Conservation (phyloP, 371 early-diverging fungal species). For the Chytridiales sp. region DNA sequence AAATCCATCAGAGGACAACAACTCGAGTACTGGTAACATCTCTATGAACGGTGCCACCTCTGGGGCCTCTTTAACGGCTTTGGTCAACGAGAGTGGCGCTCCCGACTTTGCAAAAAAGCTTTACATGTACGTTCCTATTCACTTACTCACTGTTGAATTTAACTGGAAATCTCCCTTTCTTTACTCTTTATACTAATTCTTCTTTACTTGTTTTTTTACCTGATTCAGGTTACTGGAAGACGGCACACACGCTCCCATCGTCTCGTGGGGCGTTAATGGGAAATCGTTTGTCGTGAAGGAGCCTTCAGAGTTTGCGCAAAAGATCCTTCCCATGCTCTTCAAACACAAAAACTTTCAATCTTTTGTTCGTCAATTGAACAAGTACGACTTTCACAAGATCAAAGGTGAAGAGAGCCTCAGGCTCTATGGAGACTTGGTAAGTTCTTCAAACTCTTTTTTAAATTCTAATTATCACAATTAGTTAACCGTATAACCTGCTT, state of each 20-base stretch:
- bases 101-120: too few species aligned
- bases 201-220: too few species aligned
- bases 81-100: too few species aligned
- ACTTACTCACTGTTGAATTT: too few species aligned
- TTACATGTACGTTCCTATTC: too few species aligned
- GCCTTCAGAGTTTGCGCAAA: slow-evolving; percentile 70
- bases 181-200: too few species aligned
- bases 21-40: too few species aligned
- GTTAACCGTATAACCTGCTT: slow-evolving; percentile 6
- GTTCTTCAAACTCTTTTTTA: background rate
- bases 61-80: too few species aligned
- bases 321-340: slow-evolving; percentile 73
- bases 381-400: slow-evolving; percentile 89
- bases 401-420: slow-evolving; percentile 56
- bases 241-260: slow-evolving; percentile 51
- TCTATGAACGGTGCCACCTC: too few species aligned
- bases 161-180: too few species aligned
- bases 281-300: slow-evolving; percentile 80
- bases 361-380: slow-evolving; percentile 90
- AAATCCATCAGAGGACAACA: too few species aligned
- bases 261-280: slow-evolving; percentile 71
- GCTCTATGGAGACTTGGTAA: slow-evolving; percentile 66
- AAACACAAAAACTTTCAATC: slow-evolving; percentile 85
- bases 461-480: background rate
- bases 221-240: too few species aligned